phyloP scores from a whole-genome alignment of 2,329 filamentous ascomycete genomes.

The Verticillium longisporum region DNA sequence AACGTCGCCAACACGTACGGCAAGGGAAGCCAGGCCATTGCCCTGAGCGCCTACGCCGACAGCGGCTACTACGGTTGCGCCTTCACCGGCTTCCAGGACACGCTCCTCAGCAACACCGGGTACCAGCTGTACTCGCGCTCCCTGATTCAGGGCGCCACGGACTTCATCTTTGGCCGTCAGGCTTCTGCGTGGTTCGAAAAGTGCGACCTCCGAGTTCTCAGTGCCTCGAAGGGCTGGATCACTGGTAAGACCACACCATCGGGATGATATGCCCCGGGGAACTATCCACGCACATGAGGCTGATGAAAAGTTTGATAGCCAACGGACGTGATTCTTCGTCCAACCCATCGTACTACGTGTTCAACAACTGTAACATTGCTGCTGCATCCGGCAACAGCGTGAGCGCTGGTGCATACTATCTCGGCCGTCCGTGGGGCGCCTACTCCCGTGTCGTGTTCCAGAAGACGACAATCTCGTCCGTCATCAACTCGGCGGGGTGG shows the following conservation, averaged over 20 bases:
- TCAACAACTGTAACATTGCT: conserved; percentile 35
- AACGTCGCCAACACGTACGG: conserved; percentile 41
- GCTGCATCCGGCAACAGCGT: conserved; percentile 30
- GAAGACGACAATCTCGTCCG: conserved; percentile 39
- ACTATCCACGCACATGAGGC: background rate
- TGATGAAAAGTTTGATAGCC: conserved; percentile 19
- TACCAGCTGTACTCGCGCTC: conserved; percentile 38
- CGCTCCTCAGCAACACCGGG: conserved; percentile 36
- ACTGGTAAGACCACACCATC: conserved; percentile 24
- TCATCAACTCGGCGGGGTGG: conserved; percentile 57
- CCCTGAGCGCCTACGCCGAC: conserved; percentile 33
- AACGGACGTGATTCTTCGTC: conserved; percentile 29
- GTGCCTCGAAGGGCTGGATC: conserved; percentile 28
- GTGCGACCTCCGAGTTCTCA: conserved; percentile 30
- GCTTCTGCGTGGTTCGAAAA: conserved; percentile 36
- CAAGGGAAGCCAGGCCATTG: conserved; percentile 39
- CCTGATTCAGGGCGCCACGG: conserved; percentile 39
- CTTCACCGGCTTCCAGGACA: conserved; percentile 43
- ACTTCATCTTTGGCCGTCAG: conserved; percentile 41
- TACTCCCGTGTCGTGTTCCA: conserved; percentile 43
- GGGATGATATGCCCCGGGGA: too few relatives aligned
- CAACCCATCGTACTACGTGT: conserved; percentile 33
- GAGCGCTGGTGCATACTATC: conserved; percentile 31
- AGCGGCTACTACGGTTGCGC: conserved; percentile 40
- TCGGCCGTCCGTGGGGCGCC: conserved; percentile 40